These are phyloP conservation scores for Mangifera indica DNA, from an alignment of 345 rosid genomes.

Conservation along the genomic window DNA sequence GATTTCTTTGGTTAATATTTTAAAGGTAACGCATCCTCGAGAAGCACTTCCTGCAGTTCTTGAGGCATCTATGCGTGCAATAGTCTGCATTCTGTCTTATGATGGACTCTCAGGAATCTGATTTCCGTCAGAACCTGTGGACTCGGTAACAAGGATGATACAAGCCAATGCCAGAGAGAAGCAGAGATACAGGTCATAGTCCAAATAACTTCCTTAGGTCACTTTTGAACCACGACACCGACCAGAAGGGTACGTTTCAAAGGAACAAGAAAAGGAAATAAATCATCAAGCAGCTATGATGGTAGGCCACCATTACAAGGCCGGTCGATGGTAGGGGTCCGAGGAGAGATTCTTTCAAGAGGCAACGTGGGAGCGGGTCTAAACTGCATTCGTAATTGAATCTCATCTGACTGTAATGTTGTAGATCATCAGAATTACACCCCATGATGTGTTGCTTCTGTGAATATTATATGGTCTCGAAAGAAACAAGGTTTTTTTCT, in stretches of 20 bases:
- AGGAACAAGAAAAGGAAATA: constrained; percentile 17
- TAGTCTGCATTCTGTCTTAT: constrained; percentile 54
- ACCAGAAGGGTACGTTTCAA: constrained; percentile 12
- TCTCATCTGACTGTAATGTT: neutral
- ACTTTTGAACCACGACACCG: constrained; percentile 2
- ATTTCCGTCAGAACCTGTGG: constrained; percentile 35
- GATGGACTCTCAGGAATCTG: constrained; percentile 60
- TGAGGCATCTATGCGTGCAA: constrained; percentile 58
- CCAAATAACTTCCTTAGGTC: constrained; percentile 30
- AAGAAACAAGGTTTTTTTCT: neutral
- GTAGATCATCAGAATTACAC: neutral
- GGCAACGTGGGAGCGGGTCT: constrained; percentile 35
- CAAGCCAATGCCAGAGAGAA: constrained; percentile 23
- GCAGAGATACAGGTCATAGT: constrained; percentile 3
- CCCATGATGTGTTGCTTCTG: neutral
- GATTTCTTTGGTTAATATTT: constrained; percentile 15
- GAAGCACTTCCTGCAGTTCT: constrained; percentile 61
- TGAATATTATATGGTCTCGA: neutral
- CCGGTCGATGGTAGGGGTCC: constrained; percentile 21
- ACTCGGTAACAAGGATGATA: constrained; percentile 44
- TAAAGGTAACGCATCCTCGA: constrained; percentile 63
- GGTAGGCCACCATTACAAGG: constrained; percentile 13
- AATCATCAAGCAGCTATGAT: neutral
- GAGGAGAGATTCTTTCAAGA: constrained; percentile 32
- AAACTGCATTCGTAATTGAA: constrained; percentile 7